Evolutionary conservation across 495 filamentous ascomycete genomes (phyloP).

Genomic region (Daldinia childiae): DNA sequence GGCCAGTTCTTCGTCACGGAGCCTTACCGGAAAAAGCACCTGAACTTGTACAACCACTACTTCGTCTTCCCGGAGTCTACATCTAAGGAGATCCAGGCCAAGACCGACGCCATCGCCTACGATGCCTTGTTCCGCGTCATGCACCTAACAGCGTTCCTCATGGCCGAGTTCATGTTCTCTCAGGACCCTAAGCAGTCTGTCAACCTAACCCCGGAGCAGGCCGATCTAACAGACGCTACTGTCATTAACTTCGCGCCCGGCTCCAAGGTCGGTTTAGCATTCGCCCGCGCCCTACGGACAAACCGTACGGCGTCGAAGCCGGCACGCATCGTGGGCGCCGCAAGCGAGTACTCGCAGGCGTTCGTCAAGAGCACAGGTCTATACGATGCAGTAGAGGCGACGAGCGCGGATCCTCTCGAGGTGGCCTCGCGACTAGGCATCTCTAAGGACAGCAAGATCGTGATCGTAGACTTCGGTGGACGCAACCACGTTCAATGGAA

Average conservation of each 20-base stretch:
- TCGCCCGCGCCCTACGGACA: constrained; percentile 51
- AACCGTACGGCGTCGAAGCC: constrained; percentile 39
- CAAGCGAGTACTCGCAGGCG: constrained; percentile 43
- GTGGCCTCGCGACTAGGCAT: constrained; percentile 35
- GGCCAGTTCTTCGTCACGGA: constrained; percentile 51
- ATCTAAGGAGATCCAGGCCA: constrained; percentile 25
- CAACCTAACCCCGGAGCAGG: constrained; percentile 58
- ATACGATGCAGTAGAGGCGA: constrained; percentile 51
- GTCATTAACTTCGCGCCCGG: constrained; percentile 58
- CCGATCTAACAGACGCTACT: constrained; percentile 53
- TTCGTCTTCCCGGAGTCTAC: constrained; percentile 40
- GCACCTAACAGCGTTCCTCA: constrained; percentile 58
- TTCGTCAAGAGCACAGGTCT: constrained; percentile 48
- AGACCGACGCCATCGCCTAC: constrained; percentile 48
- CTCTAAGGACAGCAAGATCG: constrained; percentile 49
- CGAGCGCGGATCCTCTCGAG: constrained; percentile 38
- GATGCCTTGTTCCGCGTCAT: constrained; percentile 54
- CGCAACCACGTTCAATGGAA: constrained; percentile 50
- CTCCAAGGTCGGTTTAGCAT: constrained; percentile 59
- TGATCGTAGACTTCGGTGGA: constrained; percentile 64
- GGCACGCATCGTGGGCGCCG: constrained; percentile 48
- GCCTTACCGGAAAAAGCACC: constrained; percentile 53
- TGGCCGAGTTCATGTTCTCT: constrained; percentile 60
- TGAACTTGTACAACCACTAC: constrained; percentile 66
- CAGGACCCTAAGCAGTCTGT: constrained; percentile 44